Conservation (phyloP, 768 basidiomycete species). For the Macrolepiota fuliginosa region DNA sequence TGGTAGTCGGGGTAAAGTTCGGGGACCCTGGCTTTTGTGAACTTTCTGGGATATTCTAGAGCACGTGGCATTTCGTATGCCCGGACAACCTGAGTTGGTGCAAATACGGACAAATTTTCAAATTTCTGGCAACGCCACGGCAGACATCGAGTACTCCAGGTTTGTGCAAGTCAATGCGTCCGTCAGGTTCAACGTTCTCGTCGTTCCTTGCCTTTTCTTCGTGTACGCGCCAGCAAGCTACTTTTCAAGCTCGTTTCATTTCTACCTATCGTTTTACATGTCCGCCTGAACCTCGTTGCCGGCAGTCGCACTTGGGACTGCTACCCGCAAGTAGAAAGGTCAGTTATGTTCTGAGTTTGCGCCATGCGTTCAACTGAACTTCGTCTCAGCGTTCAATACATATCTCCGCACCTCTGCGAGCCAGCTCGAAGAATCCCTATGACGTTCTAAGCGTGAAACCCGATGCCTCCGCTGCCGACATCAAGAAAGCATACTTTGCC, state of each 20-base stretch:
- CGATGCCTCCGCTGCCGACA: slow-evolving; percentile 81
- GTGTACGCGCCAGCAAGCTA: slow-evolving; percentile 40
- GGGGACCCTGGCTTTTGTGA: not conserved
- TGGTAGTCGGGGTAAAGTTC: no score
- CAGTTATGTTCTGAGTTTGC: slow-evolving; percentile 12
- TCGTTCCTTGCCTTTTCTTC: slow-evolving; percentile 59
- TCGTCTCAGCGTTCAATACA: slow-evolving; percentile 69
- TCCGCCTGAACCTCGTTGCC: slow-evolving; percentile 19
- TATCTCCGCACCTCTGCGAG: slow-evolving; percentile 52
- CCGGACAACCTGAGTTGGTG: slow-evolving; percentile 18
- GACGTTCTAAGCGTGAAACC: slow-evolving; percentile 83
- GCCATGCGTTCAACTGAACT: slow-evolving; percentile 19
- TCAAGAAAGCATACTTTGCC: slow-evolving; percentile 97
- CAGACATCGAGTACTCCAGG: slow-evolving; percentile 11
- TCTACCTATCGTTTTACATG: slow-evolving; percentile 38
- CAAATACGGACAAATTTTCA: slow-evolving; percentile 28
- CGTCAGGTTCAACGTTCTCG: slow-evolving; percentile 46
- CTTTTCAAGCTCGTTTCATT: slow-evolving; percentile 31
- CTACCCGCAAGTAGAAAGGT: slow-evolving; percentile 34
- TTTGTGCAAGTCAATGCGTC: slow-evolving; percentile 46
- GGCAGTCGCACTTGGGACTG: not conserved
- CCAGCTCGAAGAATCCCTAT: slow-evolving; percentile 83
- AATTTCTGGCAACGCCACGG: slow-evolving; percentile 25
- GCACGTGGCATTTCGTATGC: not conserved
- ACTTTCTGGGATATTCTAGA: slow-evolving; percentile 3